phyloP scores from a whole-genome alignment of 2,329 filamentous ascomycete species.

The Anthostomella pinea region DNA sequence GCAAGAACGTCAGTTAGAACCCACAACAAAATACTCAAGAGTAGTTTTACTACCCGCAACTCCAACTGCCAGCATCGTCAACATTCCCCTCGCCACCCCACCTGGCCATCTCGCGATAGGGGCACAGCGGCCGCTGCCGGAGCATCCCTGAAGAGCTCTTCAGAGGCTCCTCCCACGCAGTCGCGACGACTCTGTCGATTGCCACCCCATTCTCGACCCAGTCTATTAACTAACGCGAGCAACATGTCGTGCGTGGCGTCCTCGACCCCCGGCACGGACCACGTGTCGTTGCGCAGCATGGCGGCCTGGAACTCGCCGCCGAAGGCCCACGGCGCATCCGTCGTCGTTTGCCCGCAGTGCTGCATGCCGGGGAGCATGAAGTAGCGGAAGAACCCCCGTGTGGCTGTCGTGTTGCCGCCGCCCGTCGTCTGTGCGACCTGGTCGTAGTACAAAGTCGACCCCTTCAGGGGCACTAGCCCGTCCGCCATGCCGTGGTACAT shows the following conservation, averaged over 20 bases:
- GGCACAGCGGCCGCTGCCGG: conserved; percentile 46
- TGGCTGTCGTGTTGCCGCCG: conserved; percentile 26
- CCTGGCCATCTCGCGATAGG: conserved; percentile 35
- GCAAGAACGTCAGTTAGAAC: no score
- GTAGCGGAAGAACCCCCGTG: conserved; percentile 50
- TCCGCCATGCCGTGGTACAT: conserved; percentile 46
- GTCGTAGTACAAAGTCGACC: conserved; percentile 35
- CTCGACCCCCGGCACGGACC: conserved; percentile 35
- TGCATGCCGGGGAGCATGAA: conserved; percentile 54
- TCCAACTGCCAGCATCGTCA: conserved; percentile 33
- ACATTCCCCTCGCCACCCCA: conserved; percentile 35
- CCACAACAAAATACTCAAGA: no score
- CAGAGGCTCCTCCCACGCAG: conserved; percentile 29
- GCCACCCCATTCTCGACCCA: conserved; percentile 36
- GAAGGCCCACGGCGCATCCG: conserved; percentile 42
- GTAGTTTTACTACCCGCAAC: conserved; percentile 29
- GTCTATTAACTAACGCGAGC: conserved; percentile 35
- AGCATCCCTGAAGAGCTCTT: conserved; percentile 35
- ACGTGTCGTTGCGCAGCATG: conserved; percentile 27
- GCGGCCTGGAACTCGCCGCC: conserved; percentile 34
- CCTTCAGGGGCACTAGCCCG: conserved; percentile 38
- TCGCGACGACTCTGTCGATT: conserved; percentile 34
- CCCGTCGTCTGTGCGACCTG: conserved; percentile 26
- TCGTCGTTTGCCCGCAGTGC: conserved; percentile 40
- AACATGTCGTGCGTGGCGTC: conserved; percentile 37